Conservation (phyloP, 208 protist genomes). For the Trypanosoma rangeli region DNA sequence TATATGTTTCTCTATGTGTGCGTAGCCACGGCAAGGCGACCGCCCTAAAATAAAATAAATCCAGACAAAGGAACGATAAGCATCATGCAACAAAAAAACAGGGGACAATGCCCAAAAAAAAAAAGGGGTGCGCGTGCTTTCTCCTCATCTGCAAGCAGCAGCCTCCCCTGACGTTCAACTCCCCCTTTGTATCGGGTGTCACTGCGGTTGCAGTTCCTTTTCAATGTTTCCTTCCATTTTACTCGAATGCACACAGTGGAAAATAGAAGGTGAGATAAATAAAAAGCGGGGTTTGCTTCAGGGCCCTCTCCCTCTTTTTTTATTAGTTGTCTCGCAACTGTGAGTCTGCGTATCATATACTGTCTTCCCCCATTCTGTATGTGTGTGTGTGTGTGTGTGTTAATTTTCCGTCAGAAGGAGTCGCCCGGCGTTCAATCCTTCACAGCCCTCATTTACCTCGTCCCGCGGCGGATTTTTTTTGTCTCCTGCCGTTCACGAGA, state of each 20-base stretch:
- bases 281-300: not conserved
- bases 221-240: not conserved
- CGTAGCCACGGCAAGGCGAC: not conserved
- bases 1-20: not conserved
- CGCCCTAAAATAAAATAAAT: conserved; percentile 3
- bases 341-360: not conserved
- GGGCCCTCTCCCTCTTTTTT: not conserved
- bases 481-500: conserved; percentile 79
- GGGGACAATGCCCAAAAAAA: not conserved
- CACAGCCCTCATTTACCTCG: conserved; percentile 22
- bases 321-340: not conserved
- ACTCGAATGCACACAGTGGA: not conserved
- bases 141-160: too few species aligned
- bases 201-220: not conserved
- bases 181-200: not conserved
- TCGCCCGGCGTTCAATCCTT: not conserved
- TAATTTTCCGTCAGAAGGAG: too few species aligned
- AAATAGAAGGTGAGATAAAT: not conserved
- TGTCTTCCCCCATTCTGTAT: not conserved
- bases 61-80: too few species aligned
- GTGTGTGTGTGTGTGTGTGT: not conserved
- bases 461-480: conserved; percentile 50
- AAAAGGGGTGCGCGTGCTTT: not conserved
- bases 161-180: too few species aligned
- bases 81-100: not conserved